Evolutionary conservation across 2,329 filamentous ascomycete species (phyloP).

Genomic region (Colletotrichum eremochloae): DNA sequence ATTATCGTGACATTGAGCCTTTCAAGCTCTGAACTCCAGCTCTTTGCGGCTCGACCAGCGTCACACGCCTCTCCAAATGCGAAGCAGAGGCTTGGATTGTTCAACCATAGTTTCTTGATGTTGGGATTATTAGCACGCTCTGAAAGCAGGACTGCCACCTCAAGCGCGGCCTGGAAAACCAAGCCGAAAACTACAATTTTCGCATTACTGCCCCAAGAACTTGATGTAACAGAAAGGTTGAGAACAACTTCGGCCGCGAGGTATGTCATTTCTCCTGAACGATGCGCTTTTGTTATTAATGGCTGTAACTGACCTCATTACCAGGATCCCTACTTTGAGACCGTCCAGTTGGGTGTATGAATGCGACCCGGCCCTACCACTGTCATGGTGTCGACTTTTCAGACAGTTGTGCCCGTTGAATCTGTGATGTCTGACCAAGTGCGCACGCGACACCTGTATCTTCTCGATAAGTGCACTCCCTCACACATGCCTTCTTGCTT

Average conservation of each 20-base stretch:
- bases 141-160: no score
- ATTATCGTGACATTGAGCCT: not conserved
- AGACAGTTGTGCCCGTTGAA: not conserved
- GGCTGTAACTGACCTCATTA: conserved; percentile 47
- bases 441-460: not conserved
- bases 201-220: not conserved
- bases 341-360: conserved; percentile 62
- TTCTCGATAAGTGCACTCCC: not conserved
- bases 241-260: conserved; percentile 71
- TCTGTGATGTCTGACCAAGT: not conserved
- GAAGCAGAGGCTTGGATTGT: not conserved
- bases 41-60: not conserved
- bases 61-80: not conserved
- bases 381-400: not conserved
- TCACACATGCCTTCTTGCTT: not conserved
- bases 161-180: not conserved
- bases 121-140: no score
- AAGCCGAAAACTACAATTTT: not conserved
- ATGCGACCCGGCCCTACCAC: fast-evolving
- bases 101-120: no score
- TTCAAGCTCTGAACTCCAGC: not conserved
- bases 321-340: conserved; percentile 92
- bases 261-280: conserved; percentile 49
- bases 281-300: not conserved
- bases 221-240: conserved; percentile 52